phyloP scores from a whole-genome alignment of 78 protist species.

The Dictyostelium firmibasis region DNA sequence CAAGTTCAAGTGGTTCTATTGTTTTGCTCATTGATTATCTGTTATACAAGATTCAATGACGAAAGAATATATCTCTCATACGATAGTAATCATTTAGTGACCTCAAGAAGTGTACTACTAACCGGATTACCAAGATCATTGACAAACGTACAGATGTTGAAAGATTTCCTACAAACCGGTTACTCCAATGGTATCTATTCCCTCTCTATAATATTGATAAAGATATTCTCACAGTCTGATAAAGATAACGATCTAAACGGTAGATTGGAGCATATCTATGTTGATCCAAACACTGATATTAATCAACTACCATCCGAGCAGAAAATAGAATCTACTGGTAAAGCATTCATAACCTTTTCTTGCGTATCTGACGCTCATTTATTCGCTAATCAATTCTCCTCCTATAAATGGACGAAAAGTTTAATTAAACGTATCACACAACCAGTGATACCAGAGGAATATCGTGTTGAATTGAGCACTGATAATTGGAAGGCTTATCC shows the following conservation, averaged over 20 bases:
- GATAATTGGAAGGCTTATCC: conserved; percentile 22
- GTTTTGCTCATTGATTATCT: not conserved
- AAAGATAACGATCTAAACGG: conserved; percentile 36
- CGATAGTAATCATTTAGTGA: conserved; percentile 61
- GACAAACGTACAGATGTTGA: not conserved
- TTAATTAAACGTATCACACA: conserved; percentile 7
- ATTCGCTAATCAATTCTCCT: conserved; percentile 55
- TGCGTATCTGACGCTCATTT: conserved; percentile 74
- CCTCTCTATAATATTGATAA: conserved; percentile 1
- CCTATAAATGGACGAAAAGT: conserved; percentile 37
- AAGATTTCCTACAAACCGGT: conserved; percentile 47
- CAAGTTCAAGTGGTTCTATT: not conserved
- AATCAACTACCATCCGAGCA: not conserved
- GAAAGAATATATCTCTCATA: conserved; percentile 28
- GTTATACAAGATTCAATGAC: conserved; percentile 41
- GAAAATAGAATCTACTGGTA: conserved; percentile 28
- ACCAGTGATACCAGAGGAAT: conserved; percentile 24
- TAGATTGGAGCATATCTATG: not conserved
- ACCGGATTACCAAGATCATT: conserved; percentile 66
- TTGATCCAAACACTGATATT: not conserved
- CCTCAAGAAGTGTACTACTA: conserved; percentile 41
- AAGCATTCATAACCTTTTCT: conserved; percentile 67
- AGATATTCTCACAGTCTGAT: conserved; percentile 12
- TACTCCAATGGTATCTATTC: conserved; percentile 61
- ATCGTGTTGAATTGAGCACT: conserved; percentile 4